Evolutionary conservation across 2,329 filamentous ascomycete species (phyloP).

Genomic region (Lasiodiplodia sp.): DNA sequence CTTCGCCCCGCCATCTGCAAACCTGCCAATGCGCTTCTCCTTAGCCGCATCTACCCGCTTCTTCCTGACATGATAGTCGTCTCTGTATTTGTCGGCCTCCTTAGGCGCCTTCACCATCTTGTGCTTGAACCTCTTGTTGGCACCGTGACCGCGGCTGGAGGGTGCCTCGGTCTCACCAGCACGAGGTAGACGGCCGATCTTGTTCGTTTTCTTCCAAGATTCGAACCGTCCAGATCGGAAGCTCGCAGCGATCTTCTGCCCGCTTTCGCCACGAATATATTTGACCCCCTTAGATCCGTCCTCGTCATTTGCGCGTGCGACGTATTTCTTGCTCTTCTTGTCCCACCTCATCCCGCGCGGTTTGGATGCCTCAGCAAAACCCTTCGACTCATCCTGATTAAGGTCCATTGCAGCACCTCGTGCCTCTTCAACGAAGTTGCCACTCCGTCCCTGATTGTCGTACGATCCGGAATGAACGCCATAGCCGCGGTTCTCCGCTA

Average conservation of each 20-base stretch:
- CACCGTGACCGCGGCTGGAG: slow-evolving; percentile 39
- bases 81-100: slow-evolving; percentile 88
- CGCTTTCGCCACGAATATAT: slow-evolving; percentile 87
- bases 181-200: slow-evolving; percentile 77
- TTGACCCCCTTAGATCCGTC: slow-evolving; percentile 79
- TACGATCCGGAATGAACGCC: slow-evolving; percentile 83
- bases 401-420: slow-evolving; percentile 90
- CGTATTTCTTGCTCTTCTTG: slow-evolving; percentile 95
- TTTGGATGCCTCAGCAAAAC: slow-evolving; percentile 78
- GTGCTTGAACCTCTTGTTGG: slow-evolving; percentile 76
- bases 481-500: slow-evolving; percentile 90
- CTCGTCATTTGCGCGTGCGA: slow-evolving; percentile 88
- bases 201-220: slow-evolving; percentile 86
- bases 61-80: slow-evolving; percentile 90
- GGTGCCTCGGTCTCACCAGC: slow-evolving; percentile 80
- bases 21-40: slow-evolving; percentile 80
- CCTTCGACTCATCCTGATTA: slow-evolving; percentile 83
- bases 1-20: slow-evolving; percentile 74
- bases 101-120: slow-evolving; percentile 89
- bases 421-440: slow-evolving; percentile 88
- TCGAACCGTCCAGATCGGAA: slow-evolving; percentile 96
- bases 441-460: slow-evolving; percentile 57
- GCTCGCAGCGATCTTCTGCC: slow-evolving; percentile 92
- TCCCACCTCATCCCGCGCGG: slow-evolving; percentile 88
- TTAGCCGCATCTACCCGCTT: slow-evolving; percentile 87